phyloP scores from a whole-genome alignment of 352 stramenopile species.

The Phytophthora sp. region DNA sequence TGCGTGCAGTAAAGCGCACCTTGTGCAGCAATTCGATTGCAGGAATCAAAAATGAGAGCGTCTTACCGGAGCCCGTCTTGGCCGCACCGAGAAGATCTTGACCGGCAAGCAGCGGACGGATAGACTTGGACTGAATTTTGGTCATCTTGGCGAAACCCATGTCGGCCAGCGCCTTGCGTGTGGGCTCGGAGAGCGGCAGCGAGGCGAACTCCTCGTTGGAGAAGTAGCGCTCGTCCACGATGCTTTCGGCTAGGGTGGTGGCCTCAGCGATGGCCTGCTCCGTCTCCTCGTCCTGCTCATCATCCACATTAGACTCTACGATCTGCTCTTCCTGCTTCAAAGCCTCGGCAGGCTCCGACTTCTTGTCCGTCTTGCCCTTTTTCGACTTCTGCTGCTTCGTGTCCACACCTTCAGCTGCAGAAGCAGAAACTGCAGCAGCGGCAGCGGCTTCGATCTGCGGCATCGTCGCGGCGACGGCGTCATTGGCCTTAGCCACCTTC shows the following conservation, averaged over 20 bases:
- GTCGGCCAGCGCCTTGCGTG: conserved; percentile 86
- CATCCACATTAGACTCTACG: conserved; percentile 33
- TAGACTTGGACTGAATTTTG: conserved; percentile 97
- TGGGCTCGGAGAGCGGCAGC: conserved; percentile 92
- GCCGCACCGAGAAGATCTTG: conserved; percentile 97
- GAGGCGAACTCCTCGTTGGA: conserved; percentile 89
- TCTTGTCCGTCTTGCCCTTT: conserved; percentile 37
- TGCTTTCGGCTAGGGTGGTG: conserved; percentile 40
- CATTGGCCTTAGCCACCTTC: conserved; percentile 27
- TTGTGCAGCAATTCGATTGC: conserved; percentile 97
- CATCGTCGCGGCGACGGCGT: conserved; percentile 19
- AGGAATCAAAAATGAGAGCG: conserved; percentile 98
- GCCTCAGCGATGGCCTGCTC: conserved; percentile 64
- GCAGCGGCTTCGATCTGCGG: conserved; percentile 4
- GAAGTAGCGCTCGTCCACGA: conserved; percentile 86
- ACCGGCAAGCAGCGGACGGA: conserved; percentile 94
- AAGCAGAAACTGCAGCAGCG: too few relatives aligned
- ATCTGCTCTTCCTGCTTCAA: conserved; percentile 13
- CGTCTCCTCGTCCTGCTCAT: conserved; percentile 65
- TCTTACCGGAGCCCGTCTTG: conserved; percentile 99
- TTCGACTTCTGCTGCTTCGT: conserved; percentile 46
- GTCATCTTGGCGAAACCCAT: conserved; percentile 97
- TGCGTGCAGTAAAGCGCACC: conserved; percentile 95
- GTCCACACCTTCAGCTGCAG: too few relatives aligned
- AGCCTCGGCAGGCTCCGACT: conserved; percentile 29